Base-by-base conservation (phyloP, 2,329 filamentous ascomycete species). In the Kalmusia sp. region DNA sequence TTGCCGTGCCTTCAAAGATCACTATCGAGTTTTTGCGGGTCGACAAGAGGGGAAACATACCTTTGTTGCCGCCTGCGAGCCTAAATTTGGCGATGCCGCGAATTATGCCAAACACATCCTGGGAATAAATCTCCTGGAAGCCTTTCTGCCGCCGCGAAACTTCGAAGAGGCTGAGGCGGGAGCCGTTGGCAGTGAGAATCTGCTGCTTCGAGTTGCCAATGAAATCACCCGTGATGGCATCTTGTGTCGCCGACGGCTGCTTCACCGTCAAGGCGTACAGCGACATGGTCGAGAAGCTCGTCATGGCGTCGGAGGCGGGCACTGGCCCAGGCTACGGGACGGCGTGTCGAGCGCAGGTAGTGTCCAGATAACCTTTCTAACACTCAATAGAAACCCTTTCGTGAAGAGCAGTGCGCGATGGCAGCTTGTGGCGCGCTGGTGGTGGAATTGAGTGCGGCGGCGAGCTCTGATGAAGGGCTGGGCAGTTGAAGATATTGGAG, bases 261-360 rank as follows among this genome's bases (percentile, higher is more conserved):
- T 97, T 92, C 70, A 99, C 88, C 65, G 95, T 98, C 80, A 99
- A 84, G 70, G 92, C 95, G 81, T 99, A 99, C 80, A 99, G 88
- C 76, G 97, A 97, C 92, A 97, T 96, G 76, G 93, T 93, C 63
- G 93, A 97, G 57, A 93, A 97, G 74, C 93, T 96, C 81, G 95
- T 93, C 95, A 98, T 98, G 74, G 54, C 81, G 78, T 72, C 67
- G 56, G 55, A 54, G 62, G 68, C 54, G 71, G 69, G 68, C 71
- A 54, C 63, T 49, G 58, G 65, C 68, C 69, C 65, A 61, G 67
- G 45, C 49, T 45, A 54, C 59, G 38, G 28, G 48, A 40, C 34
- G 52, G 52, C 61, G 62, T 56, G 61, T 58, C 49, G 51, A 50
- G 37, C 37, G 28, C 14, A 34, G 30, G 17, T 11, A 39, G 49